A percentile compares a stretch with the other conserved stretches of the same genome.
Conservation (phyloP, 2,329 filamentous ascomycete genomes). For the Aspergillus carbonarius region DNA sequence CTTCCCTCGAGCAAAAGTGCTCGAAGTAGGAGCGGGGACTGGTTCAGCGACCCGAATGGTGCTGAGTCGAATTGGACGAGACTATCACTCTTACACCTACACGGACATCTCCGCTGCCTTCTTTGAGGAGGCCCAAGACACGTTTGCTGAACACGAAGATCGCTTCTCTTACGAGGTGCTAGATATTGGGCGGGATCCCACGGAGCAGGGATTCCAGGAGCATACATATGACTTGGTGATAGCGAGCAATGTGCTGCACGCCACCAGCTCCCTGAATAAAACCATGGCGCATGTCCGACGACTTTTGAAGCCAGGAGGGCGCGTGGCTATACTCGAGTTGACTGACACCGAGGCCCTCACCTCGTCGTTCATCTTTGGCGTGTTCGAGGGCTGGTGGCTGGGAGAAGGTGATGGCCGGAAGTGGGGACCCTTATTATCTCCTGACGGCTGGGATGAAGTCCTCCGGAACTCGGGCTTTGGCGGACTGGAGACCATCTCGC, state of each 20-base stretch:
- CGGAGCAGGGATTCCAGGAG: constrained; percentile 35
- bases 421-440: neutral
- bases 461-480: neutral
- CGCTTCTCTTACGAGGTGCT: constrained; percentile 26
- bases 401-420: neutral
- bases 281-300: constrained; percentile 32
- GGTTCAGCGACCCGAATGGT: constrained; percentile 36
- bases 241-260: constrained; percentile 41
- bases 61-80: constrained; percentile 26
- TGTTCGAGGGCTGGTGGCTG: neutral
- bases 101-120: constrained; percentile 48
- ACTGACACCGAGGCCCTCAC: neutral
- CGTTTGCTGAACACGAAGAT: constrained; percentile 17
- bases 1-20: constrained; percentile 36
- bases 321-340: neutral
- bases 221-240: constrained; percentile 35
- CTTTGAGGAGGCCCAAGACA: constrained; percentile 35
- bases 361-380: neutral
- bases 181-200: constrained; percentile 30
- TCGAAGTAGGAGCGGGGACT: constrained; percentile 38
- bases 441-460: neutral
- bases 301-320: constrained; percentile 13
- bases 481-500: neutral
- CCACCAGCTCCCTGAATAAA: constrained; percentile 27
- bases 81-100: constrained; percentile 42